These are phyloP conservation scores for Acaromyces ingoldii DNA, from an alignment of 1,284 basidiomycete species.

Conservation along the genomic window DNA sequence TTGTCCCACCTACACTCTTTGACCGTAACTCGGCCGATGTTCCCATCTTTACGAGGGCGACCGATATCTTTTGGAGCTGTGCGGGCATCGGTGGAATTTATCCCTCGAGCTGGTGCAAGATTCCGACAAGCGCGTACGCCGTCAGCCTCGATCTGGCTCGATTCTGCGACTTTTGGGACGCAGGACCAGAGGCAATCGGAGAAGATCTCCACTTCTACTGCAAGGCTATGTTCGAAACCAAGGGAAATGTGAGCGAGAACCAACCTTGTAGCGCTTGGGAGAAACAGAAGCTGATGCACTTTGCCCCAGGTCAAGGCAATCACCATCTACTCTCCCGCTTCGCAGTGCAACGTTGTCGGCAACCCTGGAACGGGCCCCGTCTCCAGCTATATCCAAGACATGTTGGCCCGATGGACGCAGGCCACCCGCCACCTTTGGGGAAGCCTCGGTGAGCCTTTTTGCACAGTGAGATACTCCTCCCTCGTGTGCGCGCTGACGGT, in stretches of 20 bases:
- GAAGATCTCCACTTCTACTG: slow-evolving; percentile 52
- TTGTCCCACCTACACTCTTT: slow-evolving; percentile 46
- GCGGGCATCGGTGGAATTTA: slow-evolving; percentile 46
- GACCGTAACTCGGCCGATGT: slow-evolving; percentile 49
- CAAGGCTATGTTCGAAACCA: slow-evolving; percentile 48
- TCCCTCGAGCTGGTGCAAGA: slow-evolving; percentile 42
- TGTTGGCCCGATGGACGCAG: slow-evolving; percentile 47
- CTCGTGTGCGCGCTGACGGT: too few species aligned
- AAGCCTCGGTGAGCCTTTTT: too few species aligned
- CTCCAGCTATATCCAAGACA: slow-evolving; percentile 35
- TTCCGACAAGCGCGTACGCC: slow-evolving; percentile 49
- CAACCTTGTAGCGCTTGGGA: too few species aligned
- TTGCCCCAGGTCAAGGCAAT: too few species aligned
- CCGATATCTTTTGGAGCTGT: slow-evolving; percentile 48
- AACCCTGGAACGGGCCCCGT: slow-evolving; percentile 21
- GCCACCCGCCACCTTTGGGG: slow-evolving; percentile 49
- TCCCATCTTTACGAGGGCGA: slow-evolving; percentile 42
- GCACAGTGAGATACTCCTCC: too few species aligned
- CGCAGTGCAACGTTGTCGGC: slow-evolving; percentile 48
- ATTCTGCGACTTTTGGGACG: slow-evolving; percentile 48
- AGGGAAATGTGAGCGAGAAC: too few species aligned
- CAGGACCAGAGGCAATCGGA: slow-evolving; percentile 47
- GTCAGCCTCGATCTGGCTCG: slow-evolving; percentile 40
- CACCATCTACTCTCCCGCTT: slow-evolving; percentile 50
- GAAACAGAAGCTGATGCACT: too few species aligned